phyloP scores from a whole-genome alignment of 768 basidiomycete genomes.

The Pisolithus albus region DNA sequence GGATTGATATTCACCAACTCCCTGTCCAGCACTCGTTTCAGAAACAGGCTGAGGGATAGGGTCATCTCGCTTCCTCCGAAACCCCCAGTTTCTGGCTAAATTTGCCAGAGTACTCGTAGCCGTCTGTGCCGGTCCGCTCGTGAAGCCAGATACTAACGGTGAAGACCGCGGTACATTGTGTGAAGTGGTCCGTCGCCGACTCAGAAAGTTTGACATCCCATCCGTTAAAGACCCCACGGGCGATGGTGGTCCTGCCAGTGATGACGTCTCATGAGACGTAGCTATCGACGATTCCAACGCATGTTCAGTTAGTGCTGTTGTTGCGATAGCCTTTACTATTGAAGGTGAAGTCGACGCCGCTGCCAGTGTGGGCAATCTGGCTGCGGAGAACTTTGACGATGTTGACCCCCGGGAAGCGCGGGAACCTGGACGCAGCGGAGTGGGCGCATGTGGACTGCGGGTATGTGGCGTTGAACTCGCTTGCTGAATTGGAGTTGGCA shows the following conservation, averaged over 20 bases:
- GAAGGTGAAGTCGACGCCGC: slow-evolving; percentile 36
- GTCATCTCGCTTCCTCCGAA: slow-evolving; percentile 46
- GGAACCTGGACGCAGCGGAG: slow-evolving; percentile 66
- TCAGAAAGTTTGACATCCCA: slow-evolving; percentile 43
- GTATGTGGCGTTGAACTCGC: slow-evolving; percentile 28
- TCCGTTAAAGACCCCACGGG: slow-evolving; percentile 58
- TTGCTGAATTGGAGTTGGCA: slow-evolving; percentile 31
- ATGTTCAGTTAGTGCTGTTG: slow-evolving; percentile 60
- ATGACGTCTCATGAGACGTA: slow-evolving; percentile 23
- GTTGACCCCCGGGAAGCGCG: slow-evolving; percentile 64
- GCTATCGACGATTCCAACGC: slow-evolving; percentile 41
- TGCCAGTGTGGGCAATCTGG: slow-evolving; percentile 55
- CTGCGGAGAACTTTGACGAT: slow-evolving; percentile 61
- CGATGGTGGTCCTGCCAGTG: slow-evolving; percentile 42
- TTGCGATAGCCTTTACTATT: slow-evolving; percentile 53
- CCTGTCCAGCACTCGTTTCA: slow-evolving; percentile 21
- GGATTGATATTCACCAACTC: slow-evolving; percentile 4
- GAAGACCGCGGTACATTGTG: slow-evolving; percentile 50
- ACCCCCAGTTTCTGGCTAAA: slow-evolving; percentile 62
- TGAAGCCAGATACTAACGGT: slow-evolving; percentile 29
- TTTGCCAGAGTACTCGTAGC: slow-evolving; percentile 49
- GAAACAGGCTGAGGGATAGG: slow-evolving; percentile 10
- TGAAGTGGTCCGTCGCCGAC: slow-evolving; percentile 54
- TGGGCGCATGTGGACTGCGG: slow-evolving; percentile 33
- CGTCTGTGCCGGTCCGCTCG: slow-evolving; percentile 25